Base-by-base conservation (phyloP, 2,329 filamentous ascomycete genomes). In the Microdochium nivale region DNA sequence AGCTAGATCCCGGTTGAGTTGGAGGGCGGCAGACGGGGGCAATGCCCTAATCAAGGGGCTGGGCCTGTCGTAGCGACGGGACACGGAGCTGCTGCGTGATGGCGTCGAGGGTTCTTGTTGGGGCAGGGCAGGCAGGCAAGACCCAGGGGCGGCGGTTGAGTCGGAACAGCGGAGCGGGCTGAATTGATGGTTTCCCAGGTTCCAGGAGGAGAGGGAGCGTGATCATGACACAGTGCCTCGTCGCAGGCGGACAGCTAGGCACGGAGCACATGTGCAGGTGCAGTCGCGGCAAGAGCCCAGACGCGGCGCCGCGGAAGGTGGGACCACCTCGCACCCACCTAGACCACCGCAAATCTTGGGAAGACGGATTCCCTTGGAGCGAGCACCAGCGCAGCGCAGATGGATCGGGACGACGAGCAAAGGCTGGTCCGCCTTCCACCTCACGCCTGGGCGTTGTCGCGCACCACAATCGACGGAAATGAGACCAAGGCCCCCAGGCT, bases 401-500 rank as follows among this genome's bases (percentile, higher is more conserved):
- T 44, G 40, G 40, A 21, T 44, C 40, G 40, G 5, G 5, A 5
- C 27, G 40, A 37, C 33, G 33, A 37, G 33, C 33, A 37, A 16
- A 37, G 7, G 8, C 33, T 37, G 33, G 33, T 37, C 33, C 33
- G 33, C 27, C 27, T 5, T n/a, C 33, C 33, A 9, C 33, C 33
- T 37, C 33, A 37, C 33, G 16, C 33, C 30, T 33, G 33, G 33
- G 33, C 33, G n/a, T 37, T 37, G 33, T 24, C n/a, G n/a, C 40
- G 40, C 40, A 44, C 40, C 40, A 24, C 40, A 57, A 19, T 44
- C 40, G 40, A 44, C 40, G 40, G 40, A 66, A 67, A 67, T 66
- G 64, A 67, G 64, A 66, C 64, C 64, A 62, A 62, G 59, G 62
- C 60, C 62, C n/a, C 64, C 64, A 65, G 65, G 62, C 62, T 61